These are phyloP conservation scores for Fusarium coicis DNA, from an alignment of 2,329 filamentous ascomycete species.

Conservation along the genomic window DNA sequence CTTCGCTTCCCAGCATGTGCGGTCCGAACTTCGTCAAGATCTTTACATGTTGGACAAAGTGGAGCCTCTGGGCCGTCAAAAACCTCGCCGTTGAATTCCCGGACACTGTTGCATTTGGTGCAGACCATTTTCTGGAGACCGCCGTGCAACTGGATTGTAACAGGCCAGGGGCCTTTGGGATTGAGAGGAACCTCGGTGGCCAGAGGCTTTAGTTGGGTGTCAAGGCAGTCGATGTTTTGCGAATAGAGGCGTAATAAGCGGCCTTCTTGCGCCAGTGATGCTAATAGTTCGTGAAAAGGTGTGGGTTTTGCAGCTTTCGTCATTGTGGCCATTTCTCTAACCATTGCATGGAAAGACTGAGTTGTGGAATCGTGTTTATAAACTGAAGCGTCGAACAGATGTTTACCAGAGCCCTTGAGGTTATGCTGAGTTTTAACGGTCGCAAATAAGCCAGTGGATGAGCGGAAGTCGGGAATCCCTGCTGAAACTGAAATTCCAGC, in stretches of 20 bases:
- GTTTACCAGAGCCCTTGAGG: constrained; percentile 88
- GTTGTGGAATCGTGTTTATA: constrained; percentile 93
- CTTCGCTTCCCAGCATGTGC: constrained; percentile 84
- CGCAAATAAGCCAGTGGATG: constrained; percentile 87
- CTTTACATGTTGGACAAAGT: constrained; percentile 78
- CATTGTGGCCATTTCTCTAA: constrained; percentile 84
- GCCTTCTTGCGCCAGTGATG: constrained; percentile 86
- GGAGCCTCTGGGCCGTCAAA: constrained; percentile 89
- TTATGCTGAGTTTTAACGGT: constrained; percentile 88
- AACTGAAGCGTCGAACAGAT: constrained; percentile 96
- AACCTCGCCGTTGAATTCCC: constrained; percentile 78
- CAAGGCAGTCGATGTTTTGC: constrained; percentile 96
- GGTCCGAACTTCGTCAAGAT: constrained; percentile 80
- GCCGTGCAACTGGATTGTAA: constrained; percentile 92
- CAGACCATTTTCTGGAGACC: constrained; percentile 97
- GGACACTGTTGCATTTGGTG: constrained; percentile 85
- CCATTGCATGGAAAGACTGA: constrained; percentile 94
- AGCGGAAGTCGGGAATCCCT: constrained; percentile 97
- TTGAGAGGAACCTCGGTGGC: constrained; percentile 84
- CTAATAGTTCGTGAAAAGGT: constrained; percentile 91
- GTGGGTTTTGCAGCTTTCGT: constrained; percentile 84
- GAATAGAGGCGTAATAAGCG: constrained; percentile 91
- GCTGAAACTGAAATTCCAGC: constrained; percentile 97
- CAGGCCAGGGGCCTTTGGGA: constrained; percentile 89
- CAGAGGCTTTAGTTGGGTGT: constrained; percentile 83